Percentiles rank a stretch among this genome's conserved stretches.
phyloP scores from a whole-genome alignment of 2,329 filamentous ascomycete genomes.

The Dendrostoma leiphaemia region DNA sequence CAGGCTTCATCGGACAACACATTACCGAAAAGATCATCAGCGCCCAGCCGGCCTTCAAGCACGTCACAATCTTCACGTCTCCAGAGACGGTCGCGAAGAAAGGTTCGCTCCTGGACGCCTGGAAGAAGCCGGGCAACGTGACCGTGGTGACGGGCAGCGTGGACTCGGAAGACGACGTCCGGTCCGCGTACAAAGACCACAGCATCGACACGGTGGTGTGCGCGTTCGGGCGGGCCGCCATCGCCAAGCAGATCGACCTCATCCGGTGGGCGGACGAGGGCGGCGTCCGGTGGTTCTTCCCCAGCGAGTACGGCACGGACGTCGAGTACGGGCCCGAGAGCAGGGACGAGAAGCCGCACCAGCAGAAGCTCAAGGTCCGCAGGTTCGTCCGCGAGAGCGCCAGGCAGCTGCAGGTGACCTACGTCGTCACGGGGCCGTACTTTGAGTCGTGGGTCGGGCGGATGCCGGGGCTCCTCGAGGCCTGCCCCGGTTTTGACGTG shows the following conservation, averaged over 20 bases:
- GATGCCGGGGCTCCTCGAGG: conserved; percentile 32
- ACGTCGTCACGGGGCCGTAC: conserved; percentile 69
- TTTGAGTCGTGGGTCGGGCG: conserved; percentile 58
- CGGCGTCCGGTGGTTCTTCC: conserved; percentile 62
- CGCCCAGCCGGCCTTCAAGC: conserved; percentile 32
- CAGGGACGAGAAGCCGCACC: conserved; percentile 62
- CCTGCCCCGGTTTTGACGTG: conserved; percentile 58
- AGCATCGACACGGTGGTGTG: conserved; percentile 64
- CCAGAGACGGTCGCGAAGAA: conserved; percentile 49
- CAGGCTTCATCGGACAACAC: conserved; percentile 39
- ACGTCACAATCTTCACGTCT: conserved; percentile 42
- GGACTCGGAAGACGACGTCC: conserved; percentile 48
- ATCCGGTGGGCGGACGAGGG: conserved; percentile 55
- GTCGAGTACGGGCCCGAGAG: conserved; percentile 60
- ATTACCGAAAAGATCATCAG: conserved; percentile 36
- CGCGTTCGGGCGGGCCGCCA: conserved; percentile 61
- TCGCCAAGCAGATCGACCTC: conserved; percentile 60
- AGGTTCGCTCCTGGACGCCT: conserved; percentile 37
- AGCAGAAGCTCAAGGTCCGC: conserved; percentile 68
- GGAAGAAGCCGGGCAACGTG: conserved; percentile 46
- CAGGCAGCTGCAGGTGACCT: conserved; percentile 58
- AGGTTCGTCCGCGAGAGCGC: conserved; percentile 54
- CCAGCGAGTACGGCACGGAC: conserved; percentile 67
- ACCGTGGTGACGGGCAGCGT: conserved; percentile 57
- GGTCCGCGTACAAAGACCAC: conserved; percentile 53